Conservation (phyloP, 192 early-diverging fungal genomes). For the Backusella westeae region DNA sequence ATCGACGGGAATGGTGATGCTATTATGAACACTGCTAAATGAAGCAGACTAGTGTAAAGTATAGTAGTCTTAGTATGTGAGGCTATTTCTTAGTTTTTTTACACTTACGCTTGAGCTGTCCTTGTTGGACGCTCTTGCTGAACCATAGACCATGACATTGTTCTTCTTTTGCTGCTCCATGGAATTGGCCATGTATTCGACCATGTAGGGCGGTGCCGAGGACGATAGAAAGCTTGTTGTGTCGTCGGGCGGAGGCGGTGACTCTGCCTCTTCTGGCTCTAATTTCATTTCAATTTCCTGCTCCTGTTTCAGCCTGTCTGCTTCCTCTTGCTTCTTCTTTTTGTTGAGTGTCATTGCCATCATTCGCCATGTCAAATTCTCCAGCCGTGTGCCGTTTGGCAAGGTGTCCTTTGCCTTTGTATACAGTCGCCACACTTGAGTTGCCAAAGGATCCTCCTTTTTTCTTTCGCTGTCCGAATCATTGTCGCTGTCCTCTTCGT, state of each 20-base stretch:
- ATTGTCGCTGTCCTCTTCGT: conserved; percentile 2
- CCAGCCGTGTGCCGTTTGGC: conserved; percentile 73
- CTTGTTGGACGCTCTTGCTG: conserved; percentile 13
- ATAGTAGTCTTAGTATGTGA: too few species aligned
- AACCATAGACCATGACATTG: conserved; percentile 27
- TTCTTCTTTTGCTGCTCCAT: neutral
- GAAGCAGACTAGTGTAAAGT: neutral
- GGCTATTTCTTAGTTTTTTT: neutral
- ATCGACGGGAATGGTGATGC: conserved; percentile 19
- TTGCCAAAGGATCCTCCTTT: conserved; percentile 54
- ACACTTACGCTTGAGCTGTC: neutral
- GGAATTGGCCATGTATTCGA: neutral
- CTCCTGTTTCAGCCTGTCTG: neutral
- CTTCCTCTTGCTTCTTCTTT: conserved; percentile 20
- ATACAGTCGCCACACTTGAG: conserved; percentile 72
- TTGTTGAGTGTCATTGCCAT: conserved; percentile 68
- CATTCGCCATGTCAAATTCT: conserved; percentile 85
- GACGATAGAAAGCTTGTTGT: conserved; percentile 33
- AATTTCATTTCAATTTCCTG: neutral
- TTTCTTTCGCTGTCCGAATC: conserved; percentile 25
- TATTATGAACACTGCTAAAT: neutral
- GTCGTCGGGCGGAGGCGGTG: conserved; percentile 33
- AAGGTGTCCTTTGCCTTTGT: conserved; percentile 80
- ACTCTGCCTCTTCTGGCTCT: neutral
- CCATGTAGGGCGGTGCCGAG: conserved; percentile 36